Evolutionary conservation across 2,329 filamentous ascomycete species (phyloP), one percentile per base, ranked within the genome.

Genomic region (Sporothrix luriei): DNA sequence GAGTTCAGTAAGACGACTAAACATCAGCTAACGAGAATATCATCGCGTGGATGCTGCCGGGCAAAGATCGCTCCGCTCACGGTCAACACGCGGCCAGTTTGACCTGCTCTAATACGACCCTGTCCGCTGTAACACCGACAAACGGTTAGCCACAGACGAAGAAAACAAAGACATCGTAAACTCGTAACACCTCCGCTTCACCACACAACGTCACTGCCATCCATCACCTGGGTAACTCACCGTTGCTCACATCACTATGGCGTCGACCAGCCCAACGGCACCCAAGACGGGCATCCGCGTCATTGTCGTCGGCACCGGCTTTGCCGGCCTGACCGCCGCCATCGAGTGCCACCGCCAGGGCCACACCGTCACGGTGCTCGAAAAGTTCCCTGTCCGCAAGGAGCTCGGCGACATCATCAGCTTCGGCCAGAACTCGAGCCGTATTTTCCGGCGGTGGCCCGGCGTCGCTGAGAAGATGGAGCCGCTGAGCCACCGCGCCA

Each of bases 301-400:
- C 40, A 77, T 86, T 43, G 82, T 87, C 64, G 83, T 87, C 6
- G 85, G 85, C 16, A 82, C 81, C 73, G 87, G 87, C 9, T 86
- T 89, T 68, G 87, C 85, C 57, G 87, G 87, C 24, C 79, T 89
- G 43, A 87, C 86, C 10, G 85, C 86, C 13, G 84, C 86, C 24
- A 86, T 89, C 69, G 87, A 89, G 78, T 87, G 85, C 74, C 78
- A 83, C 62, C 82, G 85, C 24, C 87, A 89, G 76, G 87, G 87
- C 7, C 87, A 89, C 75, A 81, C 79, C 13, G 85, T 80, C 70
- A 76, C 78, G 3, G 77, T 85, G 26, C 78, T 86, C 11, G 83
- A 85, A 69, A 81, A 84, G 1, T 88, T 87, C 70, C 77, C 82
- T 19, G 81, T 83, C 65, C 81, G 88, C 71, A 89, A 88, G 73